Evolutionary conservation across 129 eudicot genomes (phyloP).

Genomic region (Gnaphalium uliginosum): DNA sequence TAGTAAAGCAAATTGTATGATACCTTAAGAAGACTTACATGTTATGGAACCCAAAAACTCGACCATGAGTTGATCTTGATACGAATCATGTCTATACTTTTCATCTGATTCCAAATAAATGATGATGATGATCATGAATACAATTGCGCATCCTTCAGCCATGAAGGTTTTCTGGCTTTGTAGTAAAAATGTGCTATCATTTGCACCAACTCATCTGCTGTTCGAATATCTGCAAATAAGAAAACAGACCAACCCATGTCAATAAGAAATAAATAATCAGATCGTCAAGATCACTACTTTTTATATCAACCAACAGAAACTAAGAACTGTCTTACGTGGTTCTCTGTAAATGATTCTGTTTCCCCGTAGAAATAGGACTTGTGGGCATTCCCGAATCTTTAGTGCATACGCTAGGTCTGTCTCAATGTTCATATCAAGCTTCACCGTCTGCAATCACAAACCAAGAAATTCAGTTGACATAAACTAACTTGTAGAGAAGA

Average conservation of each 20-base stretch:
- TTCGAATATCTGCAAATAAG: slow-evolving; percentile 55
- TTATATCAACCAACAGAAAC: not conserved
- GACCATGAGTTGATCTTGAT: not conserved
- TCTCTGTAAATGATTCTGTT: slow-evolving; percentile 77
- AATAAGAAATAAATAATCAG: not conserved
- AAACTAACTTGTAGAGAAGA: not conserved
- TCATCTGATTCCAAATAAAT: not conserved
- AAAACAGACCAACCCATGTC: not conserved
- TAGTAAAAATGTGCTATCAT: slow-evolving; percentile 91
- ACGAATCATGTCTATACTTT: not conserved
- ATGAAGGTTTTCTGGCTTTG: slow-evolving; percentile 83
- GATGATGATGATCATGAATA: slow-evolving; percentile 13
- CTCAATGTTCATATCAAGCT: slow-evolving; percentile 92
- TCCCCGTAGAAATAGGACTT: slow-evolving; percentile 83
- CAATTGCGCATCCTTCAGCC: slow-evolving; percentile 48
- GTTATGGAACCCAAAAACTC: not conserved
- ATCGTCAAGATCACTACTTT: not conserved
- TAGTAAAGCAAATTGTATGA: not conserved
- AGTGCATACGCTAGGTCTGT: slow-evolving; percentile 94
- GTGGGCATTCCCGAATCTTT: slow-evolving; percentile 83
- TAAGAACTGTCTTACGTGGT: slow-evolving; percentile 43
- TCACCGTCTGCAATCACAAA: slow-evolving; percentile 63
- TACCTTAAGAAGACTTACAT: not conserved
- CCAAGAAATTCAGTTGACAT: not conserved
- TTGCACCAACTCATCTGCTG: slow-evolving; percentile 86